Conservation (phyloP, 2,329 filamentous ascomycete genomes). For the Truncatella angustata region DNA sequence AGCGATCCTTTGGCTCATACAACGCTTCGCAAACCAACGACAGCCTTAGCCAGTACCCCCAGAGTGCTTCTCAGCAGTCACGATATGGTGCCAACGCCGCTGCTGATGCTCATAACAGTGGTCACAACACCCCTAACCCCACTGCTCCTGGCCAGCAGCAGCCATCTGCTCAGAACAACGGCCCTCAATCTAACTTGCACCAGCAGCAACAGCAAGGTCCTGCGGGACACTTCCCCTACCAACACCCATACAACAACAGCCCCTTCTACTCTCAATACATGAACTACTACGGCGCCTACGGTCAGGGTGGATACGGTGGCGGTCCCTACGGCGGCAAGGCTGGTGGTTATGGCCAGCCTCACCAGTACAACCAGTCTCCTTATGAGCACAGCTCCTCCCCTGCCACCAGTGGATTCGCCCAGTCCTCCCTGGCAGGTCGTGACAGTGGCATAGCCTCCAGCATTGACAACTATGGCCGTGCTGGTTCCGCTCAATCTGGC, state of each 20-base stretch:
- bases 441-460: constrained; percentile 49
- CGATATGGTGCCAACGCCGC: constrained; percentile 56
- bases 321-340: constrained; percentile 57
- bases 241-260: constrained; percentile 53
- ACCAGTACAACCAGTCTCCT: constrained; percentile 53
- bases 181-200: constrained; percentile 43
- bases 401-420: constrained; percentile 48
- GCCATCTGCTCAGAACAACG: constrained; percentile 17
- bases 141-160: constrained; percentile 47
- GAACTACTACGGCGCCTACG: constrained; percentile 51
- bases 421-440: constrained; percentile 50
- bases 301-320: constrained; percentile 47
- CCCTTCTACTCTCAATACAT: constrained; percentile 63
- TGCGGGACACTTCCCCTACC: constrained; percentile 25
- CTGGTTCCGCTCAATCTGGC: constrained; percentile 46
- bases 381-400: constrained; percentile 56
- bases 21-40: constrained; percentile 57
- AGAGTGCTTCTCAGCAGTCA: constrained; percentile 67
- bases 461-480: constrained; percentile 53
- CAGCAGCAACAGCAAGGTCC: constrained; percentile 27
- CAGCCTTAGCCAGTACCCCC: constrained; percentile 68
- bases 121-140: constrained; percentile 87
- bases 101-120: constrained; percentile 78
- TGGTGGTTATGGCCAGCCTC: constrained; percentile 52
- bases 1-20: constrained; percentile 78